Conservation (phyloP, 192 early-diverging fungal genomes). For the Podila epigama region DNA sequence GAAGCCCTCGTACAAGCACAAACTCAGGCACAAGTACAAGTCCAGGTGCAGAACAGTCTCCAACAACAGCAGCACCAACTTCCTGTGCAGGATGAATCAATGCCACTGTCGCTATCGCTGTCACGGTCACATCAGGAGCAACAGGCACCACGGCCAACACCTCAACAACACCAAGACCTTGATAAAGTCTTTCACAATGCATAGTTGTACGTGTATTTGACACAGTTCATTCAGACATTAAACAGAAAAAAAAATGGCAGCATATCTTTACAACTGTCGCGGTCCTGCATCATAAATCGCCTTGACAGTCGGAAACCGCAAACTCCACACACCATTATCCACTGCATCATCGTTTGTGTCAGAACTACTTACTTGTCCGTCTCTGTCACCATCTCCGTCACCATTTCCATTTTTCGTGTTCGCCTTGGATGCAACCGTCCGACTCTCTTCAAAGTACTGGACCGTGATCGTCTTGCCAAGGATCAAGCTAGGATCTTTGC, state of each 20-base stretch:
- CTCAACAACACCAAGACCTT: too few species aligned
- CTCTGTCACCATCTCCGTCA: neutral
- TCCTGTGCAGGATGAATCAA: too few species aligned
- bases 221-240: too few species aligned
- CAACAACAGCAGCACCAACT: neutral
- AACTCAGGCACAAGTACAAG: too few species aligned
- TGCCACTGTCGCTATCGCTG: too few species aligned
- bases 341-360: neutral
- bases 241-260: too few species aligned
- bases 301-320: conserved; percentile 64
- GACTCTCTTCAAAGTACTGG: conserved; percentile 59
- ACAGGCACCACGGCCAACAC: too few species aligned
- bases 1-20: conserved; percentile 5
- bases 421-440: too few species aligned
- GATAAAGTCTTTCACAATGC: too few species aligned
- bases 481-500: conserved; percentile 51
- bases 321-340: conserved; percentile 25
- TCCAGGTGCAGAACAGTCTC: neutral
- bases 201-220: too few species aligned
- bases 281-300: conserved; percentile 53
- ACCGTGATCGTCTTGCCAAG: conserved; percentile 62
- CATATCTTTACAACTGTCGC: conserved; percentile 24
- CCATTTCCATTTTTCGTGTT: neutral
- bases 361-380: neutral
- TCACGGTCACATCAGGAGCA: too few species aligned